Conservation (phyloP, 108 stramenopile genomes). For the Nitzschia palea region DNA sequence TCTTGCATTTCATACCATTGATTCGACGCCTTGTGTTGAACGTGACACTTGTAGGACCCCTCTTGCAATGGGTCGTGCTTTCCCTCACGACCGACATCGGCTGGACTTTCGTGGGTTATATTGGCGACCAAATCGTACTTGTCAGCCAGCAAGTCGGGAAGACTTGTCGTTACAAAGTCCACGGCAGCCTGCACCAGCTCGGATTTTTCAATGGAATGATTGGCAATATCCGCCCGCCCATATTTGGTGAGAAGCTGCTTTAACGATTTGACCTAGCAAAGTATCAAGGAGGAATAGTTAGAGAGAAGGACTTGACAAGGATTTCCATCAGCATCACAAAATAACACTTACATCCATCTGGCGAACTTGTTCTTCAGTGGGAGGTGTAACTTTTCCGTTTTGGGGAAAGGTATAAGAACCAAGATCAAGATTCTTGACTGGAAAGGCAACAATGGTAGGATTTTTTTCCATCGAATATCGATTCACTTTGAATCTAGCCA, state of each 20-base stretch:
- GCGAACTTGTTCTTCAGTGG: constrained; percentile 72
- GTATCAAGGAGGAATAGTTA: not conserved
- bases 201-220: constrained; percentile 59
- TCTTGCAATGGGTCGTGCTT: constrained; percentile 79
- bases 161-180: constrained; percentile 69
- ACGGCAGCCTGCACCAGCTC: constrained; percentile 71
- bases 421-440: constrained; percentile 96
- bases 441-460: constrained; percentile 97
- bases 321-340: not conserved
- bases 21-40: constrained; percentile 79
- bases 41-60: constrained; percentile 91
- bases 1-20: constrained; percentile 99
- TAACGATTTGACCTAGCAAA: constrained; percentile 63
- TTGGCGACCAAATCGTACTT: constrained; percentile 97
- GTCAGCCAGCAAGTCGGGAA: constrained; percentile 74
- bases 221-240: constrained; percentile 54
- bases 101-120: constrained; percentile 89
- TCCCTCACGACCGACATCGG: constrained; percentile 81
- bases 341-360: constrained; percentile 65
- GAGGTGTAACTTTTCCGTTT: constrained; percentile 19
- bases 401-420: constrained; percentile 65
- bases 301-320: not conserved
- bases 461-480: constrained; percentile 95
- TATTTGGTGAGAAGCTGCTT: constrained; percentile 65
- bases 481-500: constrained; percentile 92